A percentile compares a stretch with the other conserved stretches of the same genome.
Conservation (phyloP, 2,329 filamentous ascomycete genomes). For the Trichoderma hamatum region DNA sequence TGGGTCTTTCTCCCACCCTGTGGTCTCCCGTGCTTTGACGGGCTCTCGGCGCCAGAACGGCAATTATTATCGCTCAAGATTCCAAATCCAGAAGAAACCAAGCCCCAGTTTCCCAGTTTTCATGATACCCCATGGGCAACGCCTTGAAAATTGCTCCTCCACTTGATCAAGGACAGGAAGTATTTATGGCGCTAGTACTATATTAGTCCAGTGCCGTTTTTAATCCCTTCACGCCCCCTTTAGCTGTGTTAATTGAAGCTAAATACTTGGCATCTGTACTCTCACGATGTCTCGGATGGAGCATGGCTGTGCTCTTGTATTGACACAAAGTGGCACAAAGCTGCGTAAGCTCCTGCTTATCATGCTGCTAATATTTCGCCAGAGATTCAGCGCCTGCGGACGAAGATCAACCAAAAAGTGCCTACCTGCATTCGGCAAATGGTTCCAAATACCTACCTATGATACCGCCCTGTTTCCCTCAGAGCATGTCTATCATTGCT, state of each 20-base stretch:
- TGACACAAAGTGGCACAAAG: background rate
- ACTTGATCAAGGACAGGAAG: background rate
- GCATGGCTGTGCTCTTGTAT: background rate
- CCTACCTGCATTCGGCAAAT: background rate
- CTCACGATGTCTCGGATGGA: background rate
- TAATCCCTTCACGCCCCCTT: slow-evolving; percentile 4
- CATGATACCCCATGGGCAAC: background rate
- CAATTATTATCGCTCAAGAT: background rate
- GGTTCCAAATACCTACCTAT: background rate
- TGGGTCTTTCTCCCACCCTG: background rate
- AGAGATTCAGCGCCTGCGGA: background rate
- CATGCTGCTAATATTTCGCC: background rate
- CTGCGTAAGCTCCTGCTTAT: background rate
- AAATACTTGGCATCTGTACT: background rate
- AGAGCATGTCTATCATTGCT: background rate
- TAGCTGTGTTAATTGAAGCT: background rate
- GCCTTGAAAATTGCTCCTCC: slow-evolving; percentile 8
- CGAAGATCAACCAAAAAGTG: background rate
- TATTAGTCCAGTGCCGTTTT: background rate
- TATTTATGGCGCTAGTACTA: background rate
- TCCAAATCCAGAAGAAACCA: background rate
- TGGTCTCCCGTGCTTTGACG: background rate
- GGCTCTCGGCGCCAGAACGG: background rate
- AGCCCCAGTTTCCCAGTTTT: too few relatives aligned
- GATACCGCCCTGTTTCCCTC: background rate